These are phyloP conservation scores for Endoconidiophora polonica DNA, from an alignment of 2,329 filamentous ascomycete genomes.

Conservation along the genomic window DNA sequence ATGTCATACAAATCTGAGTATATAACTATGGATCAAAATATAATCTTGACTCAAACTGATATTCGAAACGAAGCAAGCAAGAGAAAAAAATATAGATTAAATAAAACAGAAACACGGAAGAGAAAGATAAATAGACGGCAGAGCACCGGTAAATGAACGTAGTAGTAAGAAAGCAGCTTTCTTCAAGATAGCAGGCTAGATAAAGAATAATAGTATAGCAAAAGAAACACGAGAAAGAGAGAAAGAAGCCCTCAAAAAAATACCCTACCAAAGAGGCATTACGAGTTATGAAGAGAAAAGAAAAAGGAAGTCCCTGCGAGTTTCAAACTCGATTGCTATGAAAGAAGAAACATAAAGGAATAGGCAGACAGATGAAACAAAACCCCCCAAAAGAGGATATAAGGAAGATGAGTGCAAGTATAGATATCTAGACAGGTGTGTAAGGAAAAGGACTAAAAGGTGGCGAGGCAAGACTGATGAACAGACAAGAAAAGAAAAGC, in stretches of 20 bases:
- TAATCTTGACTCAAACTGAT: too few relatives aligned
- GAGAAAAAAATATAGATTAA: too few relatives aligned
- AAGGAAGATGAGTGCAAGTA: too few relatives aligned
- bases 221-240: neutral
- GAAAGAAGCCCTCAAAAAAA: neutral
- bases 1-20: too few relatives aligned
- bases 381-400: neutral
- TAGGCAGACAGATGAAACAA: neutral
- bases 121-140: too few relatives aligned
- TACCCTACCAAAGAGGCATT: neutral
- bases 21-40: too few relatives aligned
- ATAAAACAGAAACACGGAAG: too few relatives aligned
- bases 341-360: conserved; percentile 3
- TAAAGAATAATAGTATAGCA: too few relatives aligned
- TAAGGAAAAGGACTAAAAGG: neutral
- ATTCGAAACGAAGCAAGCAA: too few relatives aligned
- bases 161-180: too few relatives aligned
- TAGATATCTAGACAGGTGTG: neutral
- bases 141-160: too few relatives aligned
- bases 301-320: neutral
- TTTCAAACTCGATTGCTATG: neutral
- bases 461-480: neutral
- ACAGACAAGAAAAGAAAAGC: neutral
- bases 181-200: too few relatives aligned
- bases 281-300: neutral